Evolutionary conservation across 2,329 filamentous ascomycete species (phyloP), one percentile per base, ranked within the genome.

Genomic region (Pseudogymnoascus sp.): DNA sequence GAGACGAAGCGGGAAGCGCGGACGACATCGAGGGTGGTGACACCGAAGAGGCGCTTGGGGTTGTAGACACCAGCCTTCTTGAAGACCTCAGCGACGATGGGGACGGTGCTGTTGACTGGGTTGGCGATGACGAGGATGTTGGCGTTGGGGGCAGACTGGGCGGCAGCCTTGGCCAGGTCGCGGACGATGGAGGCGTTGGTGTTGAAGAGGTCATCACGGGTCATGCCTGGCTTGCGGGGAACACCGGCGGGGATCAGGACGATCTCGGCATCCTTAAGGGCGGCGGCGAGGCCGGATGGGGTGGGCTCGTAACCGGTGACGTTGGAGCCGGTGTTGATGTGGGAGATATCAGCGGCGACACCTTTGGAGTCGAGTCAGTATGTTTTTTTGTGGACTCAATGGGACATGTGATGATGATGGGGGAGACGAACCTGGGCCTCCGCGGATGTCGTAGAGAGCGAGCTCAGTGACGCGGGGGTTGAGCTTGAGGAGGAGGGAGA

Each of bases 171-270:
- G 81, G 93, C 93, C 69, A 99, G 88, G 80, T 97, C 95, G 75
- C 93, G 93, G 77, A 99, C 95, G 78, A 99, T 99, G 77, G 91
- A 96, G 79, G 95, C 95, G 80, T 99, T 99, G 85, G 93, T 99
- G 88, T 97, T 97, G 92, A 99, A 99, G 69, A 99, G 89, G 78
- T 99, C 93, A 81, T 99, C 95, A 84, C 95, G 93, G 81, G 90
- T 96, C 95, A 99, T 99, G 81, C 95, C 95, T 77, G 95, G 95
- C 87, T 74, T 73, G 82, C 95, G 92, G 76, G 95, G 95, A 70
- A 99, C 93, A 84, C 95, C 95, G 74, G 95, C 95, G 75, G 95
- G 95, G 79, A 99, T 97, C 75, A 99, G 87, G 75, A 99, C 91
- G 72, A 99, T 88, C 80, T 97, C 92, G 74, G 92, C 83, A 75